A percentile compares a stretch with the other conserved stretches of the same genome.
Conservation (phyloP, 129 eudicot species). For the Dittrichia graveolens region DNA sequence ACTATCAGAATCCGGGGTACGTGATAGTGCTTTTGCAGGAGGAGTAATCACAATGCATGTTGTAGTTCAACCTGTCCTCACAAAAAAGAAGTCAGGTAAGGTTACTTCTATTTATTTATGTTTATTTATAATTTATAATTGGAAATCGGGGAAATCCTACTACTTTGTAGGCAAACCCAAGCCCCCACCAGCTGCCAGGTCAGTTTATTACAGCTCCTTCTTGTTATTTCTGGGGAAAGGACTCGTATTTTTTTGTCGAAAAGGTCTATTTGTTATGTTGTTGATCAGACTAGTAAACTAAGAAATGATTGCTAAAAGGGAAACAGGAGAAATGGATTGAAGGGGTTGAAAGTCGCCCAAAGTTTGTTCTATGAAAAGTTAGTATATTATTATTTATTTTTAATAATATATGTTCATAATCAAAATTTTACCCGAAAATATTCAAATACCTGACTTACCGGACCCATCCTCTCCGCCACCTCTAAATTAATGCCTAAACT, state of each 20-base stretch:
- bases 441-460: not conserved
- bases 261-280: not conserved
- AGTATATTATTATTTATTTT: not conserved
- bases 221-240: not conserved
- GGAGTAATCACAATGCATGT: slow-evolving; percentile 85
- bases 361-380: not conserved
- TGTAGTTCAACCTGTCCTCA: slow-evolving; percentile 68
- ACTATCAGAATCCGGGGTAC: slow-evolving; percentile 60
- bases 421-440: not conserved
- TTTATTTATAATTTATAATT: not conserved
- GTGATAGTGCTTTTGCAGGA: slow-evolving; percentile 60
- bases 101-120: slow-evolving; percentile 14
- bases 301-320: not conserved
- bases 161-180: no score
- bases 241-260: not conserved
- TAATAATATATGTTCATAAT: no score
- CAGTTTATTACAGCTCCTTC: not conserved
- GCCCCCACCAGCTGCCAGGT: no score
- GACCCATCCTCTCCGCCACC: slow-evolving; percentile 3
- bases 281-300: not conserved
- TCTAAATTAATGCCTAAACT: not conserved
- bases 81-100: slow-evolving; percentile 66
- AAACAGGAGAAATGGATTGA: not conserved
- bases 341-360: not conserved
- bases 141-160: not conserved